Percentiles rank a stretch among this genome's conserved stretches.
phyloP scores from a whole-genome alignment of 192 early-diverging fungal genomes.

The Allomyces macrogynus region DNA sequence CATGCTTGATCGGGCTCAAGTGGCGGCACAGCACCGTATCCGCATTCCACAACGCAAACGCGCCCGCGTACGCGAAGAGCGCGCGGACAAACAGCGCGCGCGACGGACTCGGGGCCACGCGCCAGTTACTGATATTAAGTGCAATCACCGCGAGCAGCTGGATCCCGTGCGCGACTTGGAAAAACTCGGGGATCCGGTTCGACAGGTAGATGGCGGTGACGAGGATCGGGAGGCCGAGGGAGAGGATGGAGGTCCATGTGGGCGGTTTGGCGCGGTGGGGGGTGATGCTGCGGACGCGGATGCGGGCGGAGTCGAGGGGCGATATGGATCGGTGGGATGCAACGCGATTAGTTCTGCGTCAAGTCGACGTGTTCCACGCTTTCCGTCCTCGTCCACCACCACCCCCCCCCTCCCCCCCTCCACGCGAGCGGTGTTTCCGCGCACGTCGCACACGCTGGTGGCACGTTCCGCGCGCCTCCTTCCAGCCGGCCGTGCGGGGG shows the following conservation, averaged over 20 bases:
- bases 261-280: too few species aligned
- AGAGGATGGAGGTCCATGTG: too few species aligned
- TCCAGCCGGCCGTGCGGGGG: conserved; percentile 1
- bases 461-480: too few species aligned
- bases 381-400: too few species aligned
- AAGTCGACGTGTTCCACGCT: too few species aligned
- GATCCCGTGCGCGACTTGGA: neutral
- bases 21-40: conserved; percentile 19
- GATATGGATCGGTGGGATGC: conserved; percentile 2
- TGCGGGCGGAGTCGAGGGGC: too few species aligned
- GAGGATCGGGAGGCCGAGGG: conserved; percentile 2
- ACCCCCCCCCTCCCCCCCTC: too few species aligned
- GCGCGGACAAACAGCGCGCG: neutral
- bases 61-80: conserved; percentile 4
- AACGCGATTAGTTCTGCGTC: too few species aligned
- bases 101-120: neutral
- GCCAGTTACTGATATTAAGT: neutral
- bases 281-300: too few species aligned
- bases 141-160: neutral
- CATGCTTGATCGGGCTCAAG: conserved; percentile 4
- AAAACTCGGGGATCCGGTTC: conserved; percentile 2
- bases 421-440: too few species aligned
- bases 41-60: conserved; percentile 16
- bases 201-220: conserved; percentile 15
- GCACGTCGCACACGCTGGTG: too few species aligned